Evolutionary conservation across 768 basidiomycete genomes (phyloP).

Genomic region (Paxillus involutus): DNA sequence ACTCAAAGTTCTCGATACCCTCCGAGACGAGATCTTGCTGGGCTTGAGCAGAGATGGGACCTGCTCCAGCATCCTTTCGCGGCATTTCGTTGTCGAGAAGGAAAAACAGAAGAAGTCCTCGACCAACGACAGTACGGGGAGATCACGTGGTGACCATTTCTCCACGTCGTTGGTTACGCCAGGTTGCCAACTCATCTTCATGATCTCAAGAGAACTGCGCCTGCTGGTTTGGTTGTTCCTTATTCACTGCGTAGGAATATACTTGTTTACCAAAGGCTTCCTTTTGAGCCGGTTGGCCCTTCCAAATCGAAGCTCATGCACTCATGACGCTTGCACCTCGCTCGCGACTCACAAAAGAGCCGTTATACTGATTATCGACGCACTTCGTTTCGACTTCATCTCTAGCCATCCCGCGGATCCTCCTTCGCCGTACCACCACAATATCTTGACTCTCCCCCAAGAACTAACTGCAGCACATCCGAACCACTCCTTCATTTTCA

Average conservation of each 20-base stretch:
- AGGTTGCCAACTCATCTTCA: slow-evolving; percentile 1
- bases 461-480: slow-evolving; percentile 68
- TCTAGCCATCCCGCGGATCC: slow-evolving; percentile 61
- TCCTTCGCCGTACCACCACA: slow-evolving; percentile 71
- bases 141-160: slow-evolving; percentile 7
- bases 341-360: slow-evolving; percentile 74
- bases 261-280: slow-evolving; percentile 91
- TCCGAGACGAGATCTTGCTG: slow-evolving; percentile 81
- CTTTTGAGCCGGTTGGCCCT: slow-evolving; percentile 67
- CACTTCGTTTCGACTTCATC: slow-evolving; percentile 92
- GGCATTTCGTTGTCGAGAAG: slow-evolving; percentile 48
- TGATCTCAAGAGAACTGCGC: slow-evolving; percentile 14
- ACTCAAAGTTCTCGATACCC: slow-evolving; percentile 86
- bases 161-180: no score
- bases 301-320: slow-evolving; percentile 42
- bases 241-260: slow-evolving; percentile 76
- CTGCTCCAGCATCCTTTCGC: slow-evolving; percentile 59
- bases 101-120: background rate
- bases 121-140: no score
- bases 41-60: slow-evolving; percentile 64
- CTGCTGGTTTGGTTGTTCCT: slow-evolving; percentile 60
- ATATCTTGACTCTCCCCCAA: slow-evolving; percentile 76
- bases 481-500: slow-evolving; percentile 78
- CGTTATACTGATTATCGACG: slow-evolving; percentile 85
- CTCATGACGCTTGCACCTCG: slow-evolving; percentile 43